Conservation (phyloP, 257 asterid species). For the Penstemon eatonii region DNA sequence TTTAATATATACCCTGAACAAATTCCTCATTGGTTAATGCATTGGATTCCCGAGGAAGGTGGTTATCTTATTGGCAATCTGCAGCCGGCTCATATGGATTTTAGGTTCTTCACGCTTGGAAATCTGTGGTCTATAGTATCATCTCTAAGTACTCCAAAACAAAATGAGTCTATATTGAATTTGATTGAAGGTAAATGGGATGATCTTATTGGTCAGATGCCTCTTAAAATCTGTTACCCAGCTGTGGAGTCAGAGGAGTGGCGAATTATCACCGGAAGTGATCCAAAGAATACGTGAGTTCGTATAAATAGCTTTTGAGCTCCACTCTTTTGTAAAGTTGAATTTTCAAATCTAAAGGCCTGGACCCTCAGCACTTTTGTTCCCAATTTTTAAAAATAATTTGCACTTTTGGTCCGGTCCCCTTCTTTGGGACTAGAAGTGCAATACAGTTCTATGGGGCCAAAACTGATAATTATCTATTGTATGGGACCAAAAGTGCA, state of each 20-base stretch:
- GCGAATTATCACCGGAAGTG: slow-evolving; percentile 72
- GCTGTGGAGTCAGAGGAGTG: slow-evolving; percentile 67
- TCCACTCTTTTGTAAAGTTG: background rate
- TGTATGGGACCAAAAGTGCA: too few relatives aligned
- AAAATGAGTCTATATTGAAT: slow-evolving; percentile 56
- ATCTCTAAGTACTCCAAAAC: slow-evolving; percentile 68
- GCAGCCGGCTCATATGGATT: slow-evolving; percentile 82
- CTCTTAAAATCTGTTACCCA: slow-evolving; percentile 70
- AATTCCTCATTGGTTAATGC: slow-evolving; percentile 69
- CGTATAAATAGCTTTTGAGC: background rate
- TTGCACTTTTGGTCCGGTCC: too few relatives aligned
- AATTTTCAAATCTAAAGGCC: background rate
- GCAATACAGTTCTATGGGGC: too few relatives aligned
- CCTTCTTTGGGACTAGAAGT: too few relatives aligned
- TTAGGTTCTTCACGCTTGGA: slow-evolving; percentile 73
- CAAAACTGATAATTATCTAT: too few relatives aligned
- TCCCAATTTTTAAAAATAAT: too few relatives aligned
- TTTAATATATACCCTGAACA: slow-evolving; percentile 78
- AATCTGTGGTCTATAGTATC: slow-evolving; percentile 73
- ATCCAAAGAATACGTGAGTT: slow-evolving; percentile 75
- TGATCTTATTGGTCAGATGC: slow-evolving; percentile 64
- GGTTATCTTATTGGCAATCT: slow-evolving; percentile 72
- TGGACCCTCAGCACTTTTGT: too few relatives aligned
- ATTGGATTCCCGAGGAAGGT: slow-evolving; percentile 75
- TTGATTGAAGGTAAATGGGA: slow-evolving; percentile 69